phyloP scores from a whole-genome alignment of 805 yeast species.

The Ogataea henricii region DNA sequence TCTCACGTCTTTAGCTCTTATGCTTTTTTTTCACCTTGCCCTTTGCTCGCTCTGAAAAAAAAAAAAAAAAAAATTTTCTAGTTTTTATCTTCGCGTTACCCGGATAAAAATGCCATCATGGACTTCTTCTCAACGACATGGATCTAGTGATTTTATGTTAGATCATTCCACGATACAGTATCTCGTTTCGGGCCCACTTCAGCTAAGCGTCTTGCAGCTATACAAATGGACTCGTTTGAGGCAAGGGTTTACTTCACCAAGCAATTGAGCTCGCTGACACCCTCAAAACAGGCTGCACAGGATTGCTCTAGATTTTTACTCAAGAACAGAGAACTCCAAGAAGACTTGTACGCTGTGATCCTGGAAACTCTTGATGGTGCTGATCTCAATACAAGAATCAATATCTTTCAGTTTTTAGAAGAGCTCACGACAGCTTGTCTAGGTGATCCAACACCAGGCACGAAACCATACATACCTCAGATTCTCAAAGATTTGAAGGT shows the following conservation, averaged over 20 bases:
- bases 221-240: constrained; percentile 82
- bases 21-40: not conserved
- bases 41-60: constrained; percentile 2
- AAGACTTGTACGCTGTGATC: constrained; percentile 68
- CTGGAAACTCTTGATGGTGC: constrained; percentile 56
- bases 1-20: not conserved
- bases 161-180: not conserved
- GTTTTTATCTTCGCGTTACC: not conserved
- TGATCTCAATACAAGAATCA: constrained; percentile 63
- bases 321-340: constrained; percentile 58
- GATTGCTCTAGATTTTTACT: constrained; percentile 59
- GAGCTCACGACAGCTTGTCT: constrained; percentile 49
- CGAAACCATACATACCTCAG: constrained; percentile 19
- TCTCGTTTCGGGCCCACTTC: not conserved
- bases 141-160: not conserved
- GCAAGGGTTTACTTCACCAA: constrained; percentile 76
- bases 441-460: constrained; percentile 8
- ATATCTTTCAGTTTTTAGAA: constrained; percentile 70
- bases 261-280: constrained; percentile 62
- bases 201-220: not conserved
- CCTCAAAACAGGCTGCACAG: constrained; percentile 54
- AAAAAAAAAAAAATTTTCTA: not conserved
- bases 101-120: constrained; percentile 2
- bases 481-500: constrained; percentile 36
- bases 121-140: not conserved